Percentiles rank a stretch among this genome's conserved stretches.
phyloP scores from a whole-genome alignment of 2,329 filamentous ascomycete genomes.

The Colletotrichum phormii region DNA sequence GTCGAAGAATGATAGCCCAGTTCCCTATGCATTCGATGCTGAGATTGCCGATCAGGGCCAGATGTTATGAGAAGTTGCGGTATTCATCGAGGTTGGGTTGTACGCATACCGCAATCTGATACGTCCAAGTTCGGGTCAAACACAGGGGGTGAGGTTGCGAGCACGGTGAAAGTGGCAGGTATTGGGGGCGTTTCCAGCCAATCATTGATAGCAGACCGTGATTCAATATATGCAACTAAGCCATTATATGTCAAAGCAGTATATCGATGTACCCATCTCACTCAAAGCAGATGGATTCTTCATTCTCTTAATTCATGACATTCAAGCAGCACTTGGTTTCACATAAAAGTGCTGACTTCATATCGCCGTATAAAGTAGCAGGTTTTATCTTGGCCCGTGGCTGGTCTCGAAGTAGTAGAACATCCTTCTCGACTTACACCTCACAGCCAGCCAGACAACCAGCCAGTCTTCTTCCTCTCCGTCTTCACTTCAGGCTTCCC shows the following conservation, averaged over 20 bases:
- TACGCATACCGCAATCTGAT: conserved; percentile 21
- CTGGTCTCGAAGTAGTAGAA: neutral
- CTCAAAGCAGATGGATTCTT: neutral
- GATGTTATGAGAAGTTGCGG: conserved; percentile 1
- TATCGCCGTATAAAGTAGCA: neutral
- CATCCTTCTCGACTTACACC: neutral
- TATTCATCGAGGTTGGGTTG: conserved; percentile 11
- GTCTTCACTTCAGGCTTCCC: neutral
- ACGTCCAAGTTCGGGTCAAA: conserved; percentile 36
- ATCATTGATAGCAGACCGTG: neutral
- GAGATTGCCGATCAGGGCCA: neutral
- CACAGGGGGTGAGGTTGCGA: conserved; percentile 22
- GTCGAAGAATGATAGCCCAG: neutral
- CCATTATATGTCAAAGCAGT: neutral
- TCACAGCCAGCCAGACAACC: conserved; percentile 7
- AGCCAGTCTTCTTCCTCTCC: conserved; percentile 34
- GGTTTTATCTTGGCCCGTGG: neutral
- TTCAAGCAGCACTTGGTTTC: neutral
- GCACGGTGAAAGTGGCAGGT: conserved; percentile 17
- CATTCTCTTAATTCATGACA: neutral
- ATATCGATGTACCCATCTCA: conserved; percentile 3
- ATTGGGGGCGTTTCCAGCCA: conserved; percentile 1
- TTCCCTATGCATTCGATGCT: neutral
- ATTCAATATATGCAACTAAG: neutral
- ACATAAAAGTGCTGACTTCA: neutral